Conservation (phyloP, 140 eudicot genomes). For the Stevia rebaudiana region DNA sequence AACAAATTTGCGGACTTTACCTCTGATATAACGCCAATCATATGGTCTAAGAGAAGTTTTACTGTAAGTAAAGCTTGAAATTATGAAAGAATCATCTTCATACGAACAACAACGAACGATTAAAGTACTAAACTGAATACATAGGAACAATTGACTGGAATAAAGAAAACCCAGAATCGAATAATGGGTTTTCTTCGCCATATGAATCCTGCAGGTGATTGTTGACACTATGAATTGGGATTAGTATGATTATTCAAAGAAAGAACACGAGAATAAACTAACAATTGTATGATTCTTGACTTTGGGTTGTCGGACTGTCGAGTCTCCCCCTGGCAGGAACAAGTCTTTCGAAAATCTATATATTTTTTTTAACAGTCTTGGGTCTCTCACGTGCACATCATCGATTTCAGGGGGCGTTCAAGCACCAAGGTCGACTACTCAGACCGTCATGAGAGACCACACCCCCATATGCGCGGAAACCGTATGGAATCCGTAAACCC, state of each 20-base stretch:
- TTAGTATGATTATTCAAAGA: background rate
- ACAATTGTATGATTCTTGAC: no score
- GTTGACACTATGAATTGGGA: background rate
- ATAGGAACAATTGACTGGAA: slow-evolving; percentile 26
- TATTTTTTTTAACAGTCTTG: no score
- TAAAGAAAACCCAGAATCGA: slow-evolving; percentile 42
- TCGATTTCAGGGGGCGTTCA: no score
- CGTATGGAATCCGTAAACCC: no score
- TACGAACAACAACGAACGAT: slow-evolving; percentile 17
- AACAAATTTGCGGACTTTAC: slow-evolving; percentile 43
- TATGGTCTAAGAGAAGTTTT: slow-evolving; percentile 61
- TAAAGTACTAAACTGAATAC: slow-evolving; percentile 15
- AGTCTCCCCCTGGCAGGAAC: no score
- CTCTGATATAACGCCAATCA: slow-evolving; percentile 79
- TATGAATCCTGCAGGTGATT: slow-evolving; percentile 5
- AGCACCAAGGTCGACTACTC: no score
- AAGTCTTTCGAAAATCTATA: no score
- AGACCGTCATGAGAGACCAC: no score
- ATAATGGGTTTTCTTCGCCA: slow-evolving; percentile 25
- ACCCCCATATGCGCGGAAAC: no score
- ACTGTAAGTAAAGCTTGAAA: slow-evolving; percentile 66
- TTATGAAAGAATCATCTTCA: slow-evolving; percentile 39
- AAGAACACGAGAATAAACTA: no score
- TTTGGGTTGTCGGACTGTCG: no score
- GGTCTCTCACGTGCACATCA: no score